Conservation (phyloP, 768 basidiomycete genomes). For the Suillus subalutaceus region DNA sequence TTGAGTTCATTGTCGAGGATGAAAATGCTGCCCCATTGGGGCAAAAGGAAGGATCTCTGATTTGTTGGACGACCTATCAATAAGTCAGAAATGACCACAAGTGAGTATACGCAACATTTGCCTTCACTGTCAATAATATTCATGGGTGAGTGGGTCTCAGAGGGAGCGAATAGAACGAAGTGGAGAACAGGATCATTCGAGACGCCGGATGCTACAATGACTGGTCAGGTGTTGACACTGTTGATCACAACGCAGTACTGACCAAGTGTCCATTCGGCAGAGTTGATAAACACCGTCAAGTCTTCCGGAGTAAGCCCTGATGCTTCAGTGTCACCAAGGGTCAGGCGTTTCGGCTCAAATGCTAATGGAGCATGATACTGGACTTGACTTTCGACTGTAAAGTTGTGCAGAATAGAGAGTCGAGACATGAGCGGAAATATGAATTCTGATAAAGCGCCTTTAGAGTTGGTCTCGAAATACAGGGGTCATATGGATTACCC, state of each 20-base stretch:
- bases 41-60: slow-evolving; percentile 80
- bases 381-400: slow-evolving; percentile 93
- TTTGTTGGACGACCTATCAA: slow-evolving; percentile 47
- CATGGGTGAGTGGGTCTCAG: slow-evolving; percentile 66
- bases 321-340: slow-evolving; percentile 34
- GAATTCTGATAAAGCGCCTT: slow-evolving; percentile 51
- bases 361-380: slow-evolving; percentile 90
- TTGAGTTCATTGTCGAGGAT: slow-evolving; percentile 61
- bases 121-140: slow-evolving; percentile 61
- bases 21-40: slow-evolving; percentile 92
- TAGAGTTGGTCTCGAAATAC: slow-evolving; percentile 21
- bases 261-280: slow-evolving; percentile 96
- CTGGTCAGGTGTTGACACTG: neutral
- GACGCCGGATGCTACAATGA: slow-evolving; percentile 75
- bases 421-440: slow-evolving; percentile 65
- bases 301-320: slow-evolving; percentile 78
- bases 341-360: slow-evolving; percentile 58
- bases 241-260: slow-evolving; percentile 23
- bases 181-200: slow-evolving; percentile 94
- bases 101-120: slow-evolving; percentile 25
- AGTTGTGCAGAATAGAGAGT: slow-evolving; percentile 77
- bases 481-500: slow-evolving; percentile 48
- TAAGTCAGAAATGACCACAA: slow-evolving; percentile 16
- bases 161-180: slow-evolving; percentile 89
- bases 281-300: slow-evolving; percentile 92